A percentile compares a stretch with the other conserved stretches of the same genome.
These are phyloP conservation scores for Rhexocercosporidium sp. DNA, from an alignment of 2,329 filamentous ascomycete species.

Conservation along the genomic window DNA sequence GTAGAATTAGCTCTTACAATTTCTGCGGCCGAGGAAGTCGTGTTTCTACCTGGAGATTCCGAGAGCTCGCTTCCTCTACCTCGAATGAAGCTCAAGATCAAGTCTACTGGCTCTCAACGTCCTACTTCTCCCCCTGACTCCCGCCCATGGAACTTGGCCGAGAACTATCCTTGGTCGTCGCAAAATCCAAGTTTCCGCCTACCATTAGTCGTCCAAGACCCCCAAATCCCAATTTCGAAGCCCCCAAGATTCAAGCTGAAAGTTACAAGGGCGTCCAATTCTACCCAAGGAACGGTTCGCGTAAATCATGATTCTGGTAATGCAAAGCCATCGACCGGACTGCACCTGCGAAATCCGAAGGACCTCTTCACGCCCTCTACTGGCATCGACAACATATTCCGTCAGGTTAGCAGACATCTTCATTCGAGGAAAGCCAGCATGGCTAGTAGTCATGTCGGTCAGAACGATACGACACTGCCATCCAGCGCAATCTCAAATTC, in stretches of 20 bases:
- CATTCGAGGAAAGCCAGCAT: conserved; percentile 35
- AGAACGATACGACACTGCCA: conserved; percentile 12
- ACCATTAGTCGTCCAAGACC: conserved; percentile 10
- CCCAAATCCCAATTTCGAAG: conserved; percentile 19
- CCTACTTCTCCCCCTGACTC: conserved; percentile 29
- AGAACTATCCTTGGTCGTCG: conserved; percentile 33
- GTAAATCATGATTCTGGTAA: conserved; percentile 34
- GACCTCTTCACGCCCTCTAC: conserved; percentile 41
- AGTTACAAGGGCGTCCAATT: conserved; percentile 38
- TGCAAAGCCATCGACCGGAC: conserved; percentile 28
- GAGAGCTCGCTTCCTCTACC: conserved; percentile 24
- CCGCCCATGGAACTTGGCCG: conserved; percentile 33
- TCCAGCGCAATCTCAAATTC: conserved; percentile 8
- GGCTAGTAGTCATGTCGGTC: conserved; percentile 26
- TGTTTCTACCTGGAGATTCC: neutral
- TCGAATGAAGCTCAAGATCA: conserved; percentile 38
- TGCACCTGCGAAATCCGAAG: conserved; percentile 37
- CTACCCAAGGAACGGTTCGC: conserved; percentile 38
- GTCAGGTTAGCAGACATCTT: conserved; percentile 37
- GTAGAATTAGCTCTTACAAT: neutral
- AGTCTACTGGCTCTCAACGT: conserved; percentile 21
- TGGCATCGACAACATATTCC: conserved; percentile 40
- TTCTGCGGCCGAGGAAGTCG: neutral
- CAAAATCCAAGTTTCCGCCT: conserved; percentile 19
- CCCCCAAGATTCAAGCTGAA: conserved; percentile 39